Evolutionary conservation across 2,329 filamentous ascomycete genomes (phyloP).

Genomic region (Clonostachys rhizophaga): DNA sequence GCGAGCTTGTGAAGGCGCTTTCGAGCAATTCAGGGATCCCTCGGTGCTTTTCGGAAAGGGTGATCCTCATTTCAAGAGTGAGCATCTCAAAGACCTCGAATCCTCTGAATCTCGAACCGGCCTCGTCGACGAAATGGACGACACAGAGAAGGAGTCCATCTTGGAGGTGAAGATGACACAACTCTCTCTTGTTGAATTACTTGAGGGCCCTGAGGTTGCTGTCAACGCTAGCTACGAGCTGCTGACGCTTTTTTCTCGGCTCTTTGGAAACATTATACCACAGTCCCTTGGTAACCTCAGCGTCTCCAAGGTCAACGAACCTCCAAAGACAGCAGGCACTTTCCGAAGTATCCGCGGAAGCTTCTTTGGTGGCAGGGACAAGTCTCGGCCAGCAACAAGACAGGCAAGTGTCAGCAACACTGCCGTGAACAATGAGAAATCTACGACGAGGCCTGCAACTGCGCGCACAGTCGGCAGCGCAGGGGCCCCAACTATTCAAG

Average conservation of each 20-base stretch:
- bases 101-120: constrained; percentile 28
- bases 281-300: constrained; percentile 34
- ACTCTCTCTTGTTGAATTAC: constrained; percentile 73
- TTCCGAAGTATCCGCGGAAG: constrained; percentile 67
- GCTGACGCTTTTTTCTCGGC: constrained; percentile 71
- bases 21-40: constrained; percentile 81
- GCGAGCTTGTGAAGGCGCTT: constrained; percentile 81
- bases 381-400: constrained; percentile 35
- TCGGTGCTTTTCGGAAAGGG: constrained; percentile 63
- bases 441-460: constrained; percentile 25
- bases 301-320: constrained; percentile 37
- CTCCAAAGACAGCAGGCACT: constrained; percentile 69
- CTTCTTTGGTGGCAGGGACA: constrained; percentile 63
- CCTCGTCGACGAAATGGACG: constrained; percentile 74
- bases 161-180: constrained; percentile 97
- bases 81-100: constrained; percentile 53
- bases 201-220: constrained; percentile 79
- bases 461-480: constrained; percentile 33
- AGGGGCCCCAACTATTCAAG: constrained; percentile 66
- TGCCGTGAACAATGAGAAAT: constrained; percentile 27
- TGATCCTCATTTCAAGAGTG: constrained; percentile 54
- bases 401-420: constrained; percentile 19
- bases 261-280: constrained; percentile 61
- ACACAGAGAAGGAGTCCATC: constrained; percentile 78
- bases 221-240: constrained; percentile 87